Conservation (phyloP, 2,329 filamentous ascomycete species). For the Dactylella cylindrospora region DNA sequence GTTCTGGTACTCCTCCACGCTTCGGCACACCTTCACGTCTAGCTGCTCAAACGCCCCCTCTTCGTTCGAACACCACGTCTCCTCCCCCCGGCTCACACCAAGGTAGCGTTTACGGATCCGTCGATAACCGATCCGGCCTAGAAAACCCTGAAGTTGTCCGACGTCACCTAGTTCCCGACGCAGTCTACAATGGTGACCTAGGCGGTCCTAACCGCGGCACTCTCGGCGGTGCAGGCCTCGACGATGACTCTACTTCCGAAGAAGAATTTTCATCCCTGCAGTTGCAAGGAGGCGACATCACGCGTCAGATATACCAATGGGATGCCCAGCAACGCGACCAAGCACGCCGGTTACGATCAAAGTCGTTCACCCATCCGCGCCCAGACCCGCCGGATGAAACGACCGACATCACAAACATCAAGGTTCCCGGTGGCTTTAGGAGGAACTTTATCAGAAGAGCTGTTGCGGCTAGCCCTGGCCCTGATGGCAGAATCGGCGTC, state of each 20-base stretch:
- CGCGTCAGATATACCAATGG: slow-evolving; percentile 93
- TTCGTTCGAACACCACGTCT: slow-evolving; percentile 55
- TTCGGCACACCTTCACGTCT: slow-evolving; percentile 66
- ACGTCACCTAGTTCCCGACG: slow-evolving; percentile 70
- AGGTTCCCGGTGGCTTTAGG: slow-evolving; percentile 88
- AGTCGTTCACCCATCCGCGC: slow-evolving; percentile 79
- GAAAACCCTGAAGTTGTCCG: slow-evolving; percentile 91
- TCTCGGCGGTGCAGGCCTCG: slow-evolving; percentile 52
- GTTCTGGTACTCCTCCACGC: slow-evolving; percentile 69
- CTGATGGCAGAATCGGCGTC: slow-evolving; percentile 51
- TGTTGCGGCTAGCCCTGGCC: slow-evolving; percentile 52
- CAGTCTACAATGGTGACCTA: slow-evolving; percentile 53
- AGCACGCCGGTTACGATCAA: slow-evolving; percentile 67
- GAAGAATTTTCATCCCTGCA: slow-evolving; percentile 85
- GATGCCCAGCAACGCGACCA: slow-evolving; percentile 74
- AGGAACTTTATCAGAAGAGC: slow-evolving; percentile 81
- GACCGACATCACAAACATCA: slow-evolving; percentile 84
- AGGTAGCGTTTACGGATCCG: slow-evolving; percentile 78
- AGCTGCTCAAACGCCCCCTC: slow-evolving; percentile 48
- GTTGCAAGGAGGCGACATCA: slow-evolving; percentile 92
- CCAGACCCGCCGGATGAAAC: slow-evolving; percentile 77
- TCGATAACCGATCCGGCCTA: slow-evolving; percentile 70
- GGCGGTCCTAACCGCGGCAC: slow-evolving; percentile 48
- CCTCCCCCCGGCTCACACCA: slow-evolving; percentile 55
- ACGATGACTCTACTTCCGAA: slow-evolving; percentile 59